Base-by-base conservation (phyloP, 2,329 filamentous ascomycete genomes). In the Aspergillus pseudoterreus region DNA sequence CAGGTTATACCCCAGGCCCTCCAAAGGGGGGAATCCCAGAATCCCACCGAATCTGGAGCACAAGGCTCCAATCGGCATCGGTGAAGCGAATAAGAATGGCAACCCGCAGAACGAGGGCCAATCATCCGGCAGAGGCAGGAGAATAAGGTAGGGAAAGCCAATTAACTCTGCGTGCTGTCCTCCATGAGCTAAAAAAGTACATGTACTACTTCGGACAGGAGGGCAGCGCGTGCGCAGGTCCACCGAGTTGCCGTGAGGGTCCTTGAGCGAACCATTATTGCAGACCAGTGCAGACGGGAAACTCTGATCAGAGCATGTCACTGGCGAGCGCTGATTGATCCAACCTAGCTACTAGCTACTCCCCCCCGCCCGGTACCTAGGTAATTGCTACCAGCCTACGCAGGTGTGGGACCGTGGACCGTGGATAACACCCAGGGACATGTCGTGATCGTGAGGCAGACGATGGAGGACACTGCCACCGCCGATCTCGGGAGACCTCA, bases 401-500 rank as follows among this genome's bases (percentile, higher is more conserved):
- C 6, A 10, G 4, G 14, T 15, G 44, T 52, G 43, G 52, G 45
- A 46, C 50, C 33, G 45, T 51, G 55, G 49, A 47, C 50, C 53
- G 21, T 44, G 35, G 49, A 33, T 46, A 39, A 44, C 43, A 17
- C 15, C 35, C 15, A 47, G 38, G 41, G 42, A 53, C 50, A 49
- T 35, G 36, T 51, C 27, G 47, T 53, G 43, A 51, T 49, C 54
- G 45, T 47, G 50, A 45, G 45, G 51, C 49, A 32, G 38, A 45
- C 38, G 38, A 8, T 12, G 21, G 17, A 46, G 6, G 33, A 61
- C 64, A 62, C 57, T 59, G 55, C 58, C 55, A 59, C 57, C 56
- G 63, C 60, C 62, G 64, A 67, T 65, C 65, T 62, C 58, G 59
- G 63, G 59, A 54, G 56, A 48, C 38, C 46, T n/a, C 44, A 52